A percentile compares a stretch with the other conserved stretches of the same genome.
Conservation (phyloP, 179 eudicot species). For the Camellia oleifera region DNA sequence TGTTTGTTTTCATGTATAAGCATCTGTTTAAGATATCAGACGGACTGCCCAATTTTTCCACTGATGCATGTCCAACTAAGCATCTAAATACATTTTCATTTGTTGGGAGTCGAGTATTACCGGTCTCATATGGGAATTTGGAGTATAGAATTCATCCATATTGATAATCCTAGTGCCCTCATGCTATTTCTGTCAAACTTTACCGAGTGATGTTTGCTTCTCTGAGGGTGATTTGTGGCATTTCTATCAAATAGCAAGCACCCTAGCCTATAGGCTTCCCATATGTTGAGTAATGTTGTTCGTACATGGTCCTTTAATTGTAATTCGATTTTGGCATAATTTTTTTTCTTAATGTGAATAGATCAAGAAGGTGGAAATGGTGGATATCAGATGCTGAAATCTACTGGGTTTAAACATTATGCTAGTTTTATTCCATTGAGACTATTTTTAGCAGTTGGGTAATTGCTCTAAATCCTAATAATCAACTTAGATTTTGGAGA, state of each 20-base stretch:
- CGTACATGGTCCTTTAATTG: neutral
- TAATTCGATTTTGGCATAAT: neutral
- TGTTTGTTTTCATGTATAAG: neutral
- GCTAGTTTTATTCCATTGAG: neutral
- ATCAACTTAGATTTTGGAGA: neutral
- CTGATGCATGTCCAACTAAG: neutral
- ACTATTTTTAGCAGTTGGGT: neutral
- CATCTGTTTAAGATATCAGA: neutral
- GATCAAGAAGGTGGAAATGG: neutral
- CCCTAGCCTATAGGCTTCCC: neutral
- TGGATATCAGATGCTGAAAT: neutral
- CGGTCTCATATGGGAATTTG: too few species aligned
- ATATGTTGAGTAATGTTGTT: neutral
- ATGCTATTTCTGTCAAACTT: slow-evolving; percentile 1
- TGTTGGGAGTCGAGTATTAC: neutral
- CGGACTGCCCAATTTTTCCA: neutral
- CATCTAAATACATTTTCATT: neutral
- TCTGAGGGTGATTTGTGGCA: neutral
- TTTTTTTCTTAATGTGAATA: neutral
- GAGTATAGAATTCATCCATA: neutral
- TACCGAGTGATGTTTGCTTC: neutral
- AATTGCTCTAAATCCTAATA: neutral
- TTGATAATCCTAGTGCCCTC: neutral
- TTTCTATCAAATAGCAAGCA: neutral
- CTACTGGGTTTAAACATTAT: neutral